These are phyloP conservation scores for Picochlorum sp. DNA, from an alignment of 139 green algal genomes.

Conservation along the genomic window DNA sequence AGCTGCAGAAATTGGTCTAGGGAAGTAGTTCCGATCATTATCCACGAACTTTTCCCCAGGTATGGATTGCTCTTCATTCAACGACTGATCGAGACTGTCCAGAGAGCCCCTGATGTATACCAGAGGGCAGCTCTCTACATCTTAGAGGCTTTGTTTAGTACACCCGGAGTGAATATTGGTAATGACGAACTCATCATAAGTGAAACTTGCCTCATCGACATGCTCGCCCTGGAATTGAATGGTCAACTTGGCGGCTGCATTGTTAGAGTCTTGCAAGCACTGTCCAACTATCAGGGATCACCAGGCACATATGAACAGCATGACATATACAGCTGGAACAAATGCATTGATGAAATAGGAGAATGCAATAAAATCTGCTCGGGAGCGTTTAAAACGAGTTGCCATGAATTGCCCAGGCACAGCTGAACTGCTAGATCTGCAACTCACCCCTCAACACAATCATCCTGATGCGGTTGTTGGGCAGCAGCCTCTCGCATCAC, in stretches of 20 bases:
- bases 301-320: not conserved
- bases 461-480: no score
- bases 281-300: slow-evolving; percentile 10
- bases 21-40: slow-evolving; percentile 15
- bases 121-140: slow-evolving; percentile 20
- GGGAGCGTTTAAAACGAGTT: slow-evolving; percentile 16
- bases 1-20: slow-evolving; percentile 11
- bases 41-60: slow-evolving; percentile 35
- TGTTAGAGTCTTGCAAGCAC: slow-evolving; percentile 17
- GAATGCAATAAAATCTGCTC: slow-evolving; percentile 27
- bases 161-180: slow-evolving; percentile 12
- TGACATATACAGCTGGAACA: slow-evolving; percentile 8
- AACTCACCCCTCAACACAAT: no score
- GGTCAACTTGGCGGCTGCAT: slow-evolving; percentile 9
- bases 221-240: slow-evolving; percentile 13
- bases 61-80: slow-evolving; percentile 23
- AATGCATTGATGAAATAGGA: slow-evolving; percentile 32
- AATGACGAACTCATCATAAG: not conserved
- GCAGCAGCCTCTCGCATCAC: no score
- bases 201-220: not conserved
- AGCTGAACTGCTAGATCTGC: not conserved
- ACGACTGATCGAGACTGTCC: slow-evolving; percentile 35
- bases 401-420: slow-evolving; percentile 5
- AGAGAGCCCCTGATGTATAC: slow-evolving; percentile 14
- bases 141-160: slow-evolving; percentile 18